Evolutionary conservation across 805 yeast genomes (phyloP), one percentile per base, ranked within the genome.

Genomic region (Yarrowia divulgata): DNA sequence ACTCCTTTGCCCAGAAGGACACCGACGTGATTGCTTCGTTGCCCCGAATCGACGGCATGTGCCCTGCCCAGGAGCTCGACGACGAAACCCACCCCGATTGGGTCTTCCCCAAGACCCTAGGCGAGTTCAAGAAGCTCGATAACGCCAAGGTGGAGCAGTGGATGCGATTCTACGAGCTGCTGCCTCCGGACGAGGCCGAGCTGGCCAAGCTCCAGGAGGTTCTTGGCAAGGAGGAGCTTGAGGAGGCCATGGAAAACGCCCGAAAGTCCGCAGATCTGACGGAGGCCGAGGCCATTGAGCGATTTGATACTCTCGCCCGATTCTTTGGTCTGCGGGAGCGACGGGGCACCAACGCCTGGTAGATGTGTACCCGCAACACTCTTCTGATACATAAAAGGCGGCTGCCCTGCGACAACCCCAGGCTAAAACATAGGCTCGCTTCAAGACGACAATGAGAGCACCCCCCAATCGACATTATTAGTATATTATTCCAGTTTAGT

Each of bases 1-100:
- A 93, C 76, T 81, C 90, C 0, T 82, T 83, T 34, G 81, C 87
- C 69, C 73, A 75, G 0, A 76, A 77, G 0, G 78, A 79, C 12
- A 79, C 79, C 16, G 87, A 82, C 18, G 71, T 77, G 8, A 74
- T 92, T n/a, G 90, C 90, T 0, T 89, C 93, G 0, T 77, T 92
- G 69, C 85, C 89, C n/a, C 89, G 88, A 74, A 83, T 86, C n/a
- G 95, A 90, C 76, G 97, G 97, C 32, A 90, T 86, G 54, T 82
- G 81, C 45, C 91, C 95, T 5, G 78, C 83, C 0, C 76, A 77
- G 4, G 81, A 79, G 10, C 55, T 35, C 10, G 69, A 66, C n/a
- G 60, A 52, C 16, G 54, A 68, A 12, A 40, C 60, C 13, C 46
- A 69, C 14, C 71, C 68, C 23, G 69, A 69, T 3, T 63, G 74